These are phyloP conservation scores for Goffeauzyma gilvescens DNA, from an alignment of 768 basidiomycete species.

Conservation along the genomic window DNA sequence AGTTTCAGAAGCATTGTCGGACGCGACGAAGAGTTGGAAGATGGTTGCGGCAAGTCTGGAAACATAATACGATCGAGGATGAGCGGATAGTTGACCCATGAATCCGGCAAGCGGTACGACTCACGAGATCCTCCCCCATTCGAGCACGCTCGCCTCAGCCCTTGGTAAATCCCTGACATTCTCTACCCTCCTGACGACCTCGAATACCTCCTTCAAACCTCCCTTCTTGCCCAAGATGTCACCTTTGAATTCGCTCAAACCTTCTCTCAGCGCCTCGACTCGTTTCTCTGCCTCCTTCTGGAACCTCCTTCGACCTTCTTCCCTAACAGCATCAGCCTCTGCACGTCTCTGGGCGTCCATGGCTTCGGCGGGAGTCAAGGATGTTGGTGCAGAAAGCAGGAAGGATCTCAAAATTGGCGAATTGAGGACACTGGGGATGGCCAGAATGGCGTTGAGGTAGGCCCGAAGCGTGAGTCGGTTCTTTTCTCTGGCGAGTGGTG, in stretches of 20 bases:
- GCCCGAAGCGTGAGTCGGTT: conserved; percentile 83
- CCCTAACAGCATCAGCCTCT: conserved; percentile 69
- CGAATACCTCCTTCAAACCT: conserved; percentile 73
- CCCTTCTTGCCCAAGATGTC: conserved; percentile 52
- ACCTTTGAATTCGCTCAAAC: conserved; percentile 73
- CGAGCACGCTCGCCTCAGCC: conserved; percentile 73
- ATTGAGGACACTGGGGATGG: conserved; percentile 52
- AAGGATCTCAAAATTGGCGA: conserved; percentile 75
- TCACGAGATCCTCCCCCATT: conserved; percentile 94
- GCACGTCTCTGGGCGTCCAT: conserved; percentile 63
- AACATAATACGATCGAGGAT: neutral
- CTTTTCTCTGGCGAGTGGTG: conserved; percentile 66
- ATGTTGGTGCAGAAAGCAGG: conserved; percentile 55
- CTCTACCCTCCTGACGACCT: conserved; percentile 62
- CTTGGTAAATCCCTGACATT: conserved; percentile 56
- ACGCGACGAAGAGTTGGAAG: conserved; percentile 83
- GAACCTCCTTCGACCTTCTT: conserved; percentile 71
- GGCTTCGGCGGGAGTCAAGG: conserved; percentile 49
- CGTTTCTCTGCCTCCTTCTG: conserved; percentile 65
- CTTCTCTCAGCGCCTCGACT: conserved; percentile 66
- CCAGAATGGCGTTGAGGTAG: conserved; percentile 65
- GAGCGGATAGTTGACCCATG: neutral
- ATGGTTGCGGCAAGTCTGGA: conserved; percentile 79
- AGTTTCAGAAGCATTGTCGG: conserved; percentile 76
- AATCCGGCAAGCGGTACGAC: conserved; percentile 20